Conservation (phyloP, 768 basidiomycete species). For the Amanita brunnescens region DNA sequence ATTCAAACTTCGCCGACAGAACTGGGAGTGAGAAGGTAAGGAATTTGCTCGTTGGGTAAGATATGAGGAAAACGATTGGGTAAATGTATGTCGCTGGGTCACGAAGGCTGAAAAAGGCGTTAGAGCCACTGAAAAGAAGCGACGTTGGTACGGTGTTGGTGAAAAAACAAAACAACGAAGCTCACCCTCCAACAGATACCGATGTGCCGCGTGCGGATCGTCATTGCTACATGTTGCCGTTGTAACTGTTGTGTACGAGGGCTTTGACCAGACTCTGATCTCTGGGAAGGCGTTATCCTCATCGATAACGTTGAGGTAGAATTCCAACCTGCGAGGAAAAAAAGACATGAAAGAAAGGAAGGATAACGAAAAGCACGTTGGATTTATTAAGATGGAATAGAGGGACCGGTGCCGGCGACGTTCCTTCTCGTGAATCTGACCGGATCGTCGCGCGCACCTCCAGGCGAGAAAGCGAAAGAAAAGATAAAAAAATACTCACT, state of each 20-base stretch:
- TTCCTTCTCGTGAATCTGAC: not conserved
- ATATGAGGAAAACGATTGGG: slow-evolving; percentile 78
- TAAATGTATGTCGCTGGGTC: slow-evolving; percentile 78
- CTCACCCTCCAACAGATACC: slow-evolving; percentile 63
- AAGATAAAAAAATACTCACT: slow-evolving; percentile 28
- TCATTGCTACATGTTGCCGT: slow-evolving; percentile 98
- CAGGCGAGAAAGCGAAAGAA: not conserved
- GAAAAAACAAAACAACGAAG: too few relatives aligned
- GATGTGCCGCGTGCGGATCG: slow-evolving; percentile 84
- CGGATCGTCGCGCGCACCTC: not conserved
- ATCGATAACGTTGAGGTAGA: slow-evolving; percentile 73
- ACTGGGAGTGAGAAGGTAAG: slow-evolving; percentile 77
- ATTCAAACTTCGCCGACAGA: too few relatives aligned
- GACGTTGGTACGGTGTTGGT: not conserved
- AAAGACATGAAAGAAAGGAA: slow-evolving; percentile 5
- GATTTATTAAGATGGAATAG: slow-evolving; percentile 10
- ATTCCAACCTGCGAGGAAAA: slow-evolving; percentile 59
- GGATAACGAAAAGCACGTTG: slow-evolving; percentile 10
- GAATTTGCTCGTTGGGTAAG: slow-evolving; percentile 88
- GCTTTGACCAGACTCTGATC: too few relatives aligned
- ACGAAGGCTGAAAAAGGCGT: slow-evolving; percentile 94
- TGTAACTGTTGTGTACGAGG: slow-evolving; percentile 94
- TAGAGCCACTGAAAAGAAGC: slow-evolving; percentile 46
- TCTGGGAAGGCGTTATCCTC: slow-evolving; percentile 97
- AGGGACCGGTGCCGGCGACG: not conserved